Evolutionary conservation across 495 filamentous ascomycete species (phyloP), one percentile per base, ranked within the genome.

Genomic region (Podospora pseudocomata): DNA sequence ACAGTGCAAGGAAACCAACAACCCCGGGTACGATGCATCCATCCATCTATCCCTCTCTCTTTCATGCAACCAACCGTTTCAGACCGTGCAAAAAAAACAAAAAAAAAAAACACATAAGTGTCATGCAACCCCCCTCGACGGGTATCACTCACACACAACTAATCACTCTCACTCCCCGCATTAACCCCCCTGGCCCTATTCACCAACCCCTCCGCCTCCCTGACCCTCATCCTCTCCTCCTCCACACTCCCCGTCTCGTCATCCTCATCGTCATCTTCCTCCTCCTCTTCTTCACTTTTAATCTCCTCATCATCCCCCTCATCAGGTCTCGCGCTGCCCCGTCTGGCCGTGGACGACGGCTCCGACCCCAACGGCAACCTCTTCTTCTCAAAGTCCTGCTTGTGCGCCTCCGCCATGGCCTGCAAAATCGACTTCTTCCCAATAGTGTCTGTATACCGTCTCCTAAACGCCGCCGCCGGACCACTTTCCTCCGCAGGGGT

Each of bases 341-440:
- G 72, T 63, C 53, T 70, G 67, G 26, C 66, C 34, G 27, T 66
- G 1, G 23, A 23, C 68, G 19, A 57, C 71, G 30, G 27, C 65
- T 58, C 23, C 55, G n/a, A 19, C 23, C 63, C 39, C 55, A 65
- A 13, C 30, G 86, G 83, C 61, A 81, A 85, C 62, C 86, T 81
- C 76, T 86, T 89, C 75, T 91, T 86, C 80, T 95, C 89, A 76
- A 96, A 97, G 76, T 97, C 93, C 72, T 95, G 90, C 49, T 87
- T 88, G 70, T 97, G 93, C 11, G 93, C 93, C 54, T 85, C 80
- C 5, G 88, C 86, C 69, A 96, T 81, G 13, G 90, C 84, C 9
- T 77, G 76, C 13, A 76, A 75, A 19, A 86, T 86, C 73, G 67
- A 90, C 82, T 63, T 87, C 80, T 19, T 88, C 73, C 65, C 82